A percentile compares a stretch with the other conserved stretches of the same genome.
phyloP scores from a whole-genome alignment of 306 rosid species.

The Canavalia ensiformis region DNA sequence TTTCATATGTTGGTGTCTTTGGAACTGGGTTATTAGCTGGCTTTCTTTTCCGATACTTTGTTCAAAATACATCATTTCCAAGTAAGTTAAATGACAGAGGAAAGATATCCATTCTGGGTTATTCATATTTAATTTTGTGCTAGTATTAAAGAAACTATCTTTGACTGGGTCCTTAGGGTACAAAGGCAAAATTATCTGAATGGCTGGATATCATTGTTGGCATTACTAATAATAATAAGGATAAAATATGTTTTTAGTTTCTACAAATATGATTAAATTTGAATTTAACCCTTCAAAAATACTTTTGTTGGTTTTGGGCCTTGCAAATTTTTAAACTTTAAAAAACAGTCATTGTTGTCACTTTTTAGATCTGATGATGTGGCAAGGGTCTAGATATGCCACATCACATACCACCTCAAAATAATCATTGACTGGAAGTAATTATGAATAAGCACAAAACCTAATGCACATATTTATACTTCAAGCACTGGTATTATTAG shows the following conservation, averaged over 20 bases:
- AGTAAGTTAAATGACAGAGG: slow-evolving; percentile 63
- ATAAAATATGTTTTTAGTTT: no score
- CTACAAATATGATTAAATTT: no score
- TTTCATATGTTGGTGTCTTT: slow-evolving; percentile 74
- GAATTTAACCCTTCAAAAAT: no score
- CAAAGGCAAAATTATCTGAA: neutral
- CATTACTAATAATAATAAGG: neutral
- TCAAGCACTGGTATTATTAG: neutral
- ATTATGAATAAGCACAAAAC: neutral
- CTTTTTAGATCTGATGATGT: no score
- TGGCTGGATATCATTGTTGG: slow-evolving; percentile 4
- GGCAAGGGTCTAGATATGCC: no score
- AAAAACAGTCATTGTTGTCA: no score
- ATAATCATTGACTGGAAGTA: neutral
- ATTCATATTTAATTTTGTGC: slow-evolving; percentile 21
- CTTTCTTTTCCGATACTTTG: slow-evolving; percentile 68
- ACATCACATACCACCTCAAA: no score
- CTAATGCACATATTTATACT: neutral
- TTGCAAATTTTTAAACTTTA: no score
- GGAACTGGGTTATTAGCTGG: slow-evolving; percentile 83
- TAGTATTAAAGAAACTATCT: slow-evolving; percentile 2
- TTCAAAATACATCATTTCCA: slow-evolving; percentile 68
- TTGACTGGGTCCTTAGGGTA: slow-evolving; percentile 5
- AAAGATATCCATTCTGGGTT: slow-evolving; percentile 24
- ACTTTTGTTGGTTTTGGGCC: no score